Evolutionary conservation across 345 rosid genomes (phyloP).

Genomic region (Linum tenue): DNA sequence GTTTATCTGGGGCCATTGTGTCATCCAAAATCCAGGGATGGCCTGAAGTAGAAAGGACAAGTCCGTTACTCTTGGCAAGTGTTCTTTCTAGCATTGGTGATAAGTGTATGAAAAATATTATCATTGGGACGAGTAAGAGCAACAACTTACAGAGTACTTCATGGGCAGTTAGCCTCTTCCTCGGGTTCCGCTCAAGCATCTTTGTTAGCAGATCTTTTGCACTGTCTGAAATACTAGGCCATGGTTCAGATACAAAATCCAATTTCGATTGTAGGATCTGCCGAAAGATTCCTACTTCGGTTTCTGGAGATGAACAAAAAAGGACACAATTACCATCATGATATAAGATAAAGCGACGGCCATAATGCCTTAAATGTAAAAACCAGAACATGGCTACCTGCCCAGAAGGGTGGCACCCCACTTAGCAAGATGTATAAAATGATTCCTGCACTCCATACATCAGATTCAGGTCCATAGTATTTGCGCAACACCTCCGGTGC

Average conservation of each 20-base stretch:
- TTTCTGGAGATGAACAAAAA: slow-evolving; percentile 33
- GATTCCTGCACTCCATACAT: slow-evolving; percentile 82
- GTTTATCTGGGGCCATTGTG: slow-evolving; percentile 68
- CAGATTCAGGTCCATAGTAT: slow-evolving; percentile 60
- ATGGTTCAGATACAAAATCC: slow-evolving; percentile 54
- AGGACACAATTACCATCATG: slow-evolving; percentile 9
- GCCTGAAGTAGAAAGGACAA: slow-evolving; percentile 30
- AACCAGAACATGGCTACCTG: slow-evolving; percentile 34
- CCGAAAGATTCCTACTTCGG: slow-evolving; percentile 60
- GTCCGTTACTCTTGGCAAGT: neutral
- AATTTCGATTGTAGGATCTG: slow-evolving; percentile 60
- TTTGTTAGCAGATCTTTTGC: slow-evolving; percentile 66
- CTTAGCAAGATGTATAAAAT: slow-evolving; percentile 59
- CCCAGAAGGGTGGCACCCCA: slow-evolving; percentile 84
- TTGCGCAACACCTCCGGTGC: slow-evolving; percentile 76
- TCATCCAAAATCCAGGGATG: slow-evolving; percentile 82
- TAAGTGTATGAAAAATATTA: neutral
- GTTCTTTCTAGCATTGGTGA: neutral
- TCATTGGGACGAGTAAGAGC: neutral
- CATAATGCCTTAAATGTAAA: neutral
- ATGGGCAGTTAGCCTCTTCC: slow-evolving; percentile 60
- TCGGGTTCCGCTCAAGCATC: slow-evolving; percentile 59
- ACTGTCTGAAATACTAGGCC: slow-evolving; percentile 70
- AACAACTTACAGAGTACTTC: slow-evolving; percentile 57
- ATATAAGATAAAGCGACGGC: slow-evolving; percentile 1